Conservation (phyloP, 2,329 filamentous ascomycete species). For the Plenodomus biglobosus region DNA sequence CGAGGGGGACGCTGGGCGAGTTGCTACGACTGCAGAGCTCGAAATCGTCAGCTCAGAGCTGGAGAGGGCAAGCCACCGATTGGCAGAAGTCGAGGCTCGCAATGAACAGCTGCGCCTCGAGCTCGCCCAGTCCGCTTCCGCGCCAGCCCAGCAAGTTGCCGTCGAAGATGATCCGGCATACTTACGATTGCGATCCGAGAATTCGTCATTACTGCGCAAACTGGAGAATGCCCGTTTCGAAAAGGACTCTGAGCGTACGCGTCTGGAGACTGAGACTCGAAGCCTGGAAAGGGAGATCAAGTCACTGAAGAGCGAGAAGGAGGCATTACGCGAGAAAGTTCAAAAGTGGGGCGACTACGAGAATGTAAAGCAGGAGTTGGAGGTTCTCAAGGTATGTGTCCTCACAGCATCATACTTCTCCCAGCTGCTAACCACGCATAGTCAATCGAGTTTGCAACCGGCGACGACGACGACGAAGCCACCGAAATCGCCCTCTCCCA, state of each 20-base stretch:
- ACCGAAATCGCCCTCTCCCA: conserved; percentile 38
- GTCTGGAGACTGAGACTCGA: conserved; percentile 73
- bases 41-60: conserved; percentile 92
- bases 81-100: conserved; percentile 88
- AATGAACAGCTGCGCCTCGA: conserved; percentile 93
- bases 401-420: too few species aligned
- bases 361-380: conserved; percentile 91
- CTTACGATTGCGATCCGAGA: conserved; percentile 87
- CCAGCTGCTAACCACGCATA: conserved; percentile 28
- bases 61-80: conserved; percentile 80
- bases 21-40: conserved; percentile 83
- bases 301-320: conserved; percentile 76
- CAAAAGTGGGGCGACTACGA: conserved; percentile 93
- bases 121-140: conserved; percentile 84
- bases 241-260: conserved; percentile 75
- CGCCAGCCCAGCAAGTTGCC: conserved; percentile 59
- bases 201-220: conserved; percentile 86
- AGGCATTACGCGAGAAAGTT: conserved; percentile 76
- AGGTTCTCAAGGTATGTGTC: conserved; percentile 73
- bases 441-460: conserved; percentile 95
- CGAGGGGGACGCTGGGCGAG: conserved; percentile 59
- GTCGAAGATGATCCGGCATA: conserved; percentile 89
- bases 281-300: conserved; percentile 77
- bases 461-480: conserved; percentile 64
- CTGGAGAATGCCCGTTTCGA: conserved; percentile 82